Evolutionary conservation across 1,284 basidiomycete genomes (phyloP), one percentile per base, ranked within the genome.

Genomic region (Gymnopus androsaceus): DNA sequence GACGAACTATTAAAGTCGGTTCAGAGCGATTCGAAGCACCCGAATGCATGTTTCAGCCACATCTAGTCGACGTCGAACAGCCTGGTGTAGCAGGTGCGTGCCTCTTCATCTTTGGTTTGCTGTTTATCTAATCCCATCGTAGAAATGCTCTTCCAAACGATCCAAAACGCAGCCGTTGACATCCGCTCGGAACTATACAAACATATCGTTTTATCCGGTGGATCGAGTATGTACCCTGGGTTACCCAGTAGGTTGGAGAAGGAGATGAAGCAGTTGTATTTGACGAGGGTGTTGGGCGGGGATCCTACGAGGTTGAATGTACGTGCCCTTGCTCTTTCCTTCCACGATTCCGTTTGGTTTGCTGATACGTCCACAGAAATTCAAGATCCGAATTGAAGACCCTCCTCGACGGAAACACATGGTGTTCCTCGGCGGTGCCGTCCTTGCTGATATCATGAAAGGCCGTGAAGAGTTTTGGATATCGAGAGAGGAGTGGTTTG

Each of bases 21-120:
- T 94, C 94, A 1, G 97, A 99, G 72, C 89, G 97, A n/a, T 99
- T 98, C 71, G 94, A 98, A 74, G 97, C 96, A n/a, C 97, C 97
- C 11, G 97, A 99, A 74, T 99, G 97, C 77, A 95, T 99, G 93
- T 99, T 99, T 88, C 95, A 99, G 74, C 97, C 97, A 23, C 94
- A 98, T 72, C 82, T 99, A 7, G 94, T 99, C 52, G 97, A 99
- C 63, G 81, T 99, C 56, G 97, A 99, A 71, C 95, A 98, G 69
- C 92, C 94, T 1, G 97, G 97, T 54, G 88, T 98, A 54, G 96
- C 95, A 73, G 92, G 91, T 90, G 78, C 71, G 40, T 17, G 36
- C 51, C 19, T 38, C 1, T 25, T 55, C 41, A 45, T n/a, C 19
- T 11, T 33, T 4, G 50, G 42, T 8, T 54, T 40, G 30, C 17